Conservation (phyloP, 768 basidiomycete genomes). For the Lactarius vividus region DNA sequence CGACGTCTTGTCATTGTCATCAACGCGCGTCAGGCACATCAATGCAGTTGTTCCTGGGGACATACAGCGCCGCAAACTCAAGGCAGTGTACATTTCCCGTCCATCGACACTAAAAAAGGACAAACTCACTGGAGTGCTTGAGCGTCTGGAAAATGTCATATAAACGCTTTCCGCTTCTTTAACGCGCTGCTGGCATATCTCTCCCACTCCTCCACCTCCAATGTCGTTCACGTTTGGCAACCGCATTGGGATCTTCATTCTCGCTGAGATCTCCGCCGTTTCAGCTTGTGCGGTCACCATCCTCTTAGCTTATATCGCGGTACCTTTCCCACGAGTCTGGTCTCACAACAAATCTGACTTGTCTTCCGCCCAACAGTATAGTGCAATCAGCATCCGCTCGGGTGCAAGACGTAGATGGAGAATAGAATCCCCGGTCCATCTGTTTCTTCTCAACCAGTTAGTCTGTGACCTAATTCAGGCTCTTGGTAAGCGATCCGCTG, state of each 20-base stretch:
- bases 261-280: conserved; percentile 30
- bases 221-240: conserved; percentile 29
- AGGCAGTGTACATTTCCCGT: background rate
- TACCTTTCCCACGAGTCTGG: conserved; percentile 16
- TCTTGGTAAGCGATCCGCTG: conserved; percentile 24
- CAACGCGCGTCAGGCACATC: background rate
- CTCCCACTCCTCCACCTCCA: background rate
- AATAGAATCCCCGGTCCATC: conserved; percentile 31
- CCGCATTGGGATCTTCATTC: conserved; percentile 31
- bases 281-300: conserved; percentile 29
- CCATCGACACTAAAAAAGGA: background rate
- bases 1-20: background rate
- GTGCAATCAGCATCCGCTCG: conserved; percentile 25
- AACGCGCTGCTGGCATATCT: background rate
- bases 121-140: background rate
- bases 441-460: conserved; percentile 33
- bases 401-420: conserved; percentile 26
- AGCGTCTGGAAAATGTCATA: background rate
- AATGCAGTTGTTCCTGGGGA: background rate
- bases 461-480: conserved; percentile 34
- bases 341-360: background rate
- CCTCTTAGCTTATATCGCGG: conserved; percentile 30
- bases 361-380: conserved; percentile 24
- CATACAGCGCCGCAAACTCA: background rate
- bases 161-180: background rate